Evolutionary conservation across 305 asterid genomes (phyloP), one percentile per base, ranked within the genome.

Genomic region (Rubia peregrina): DNA sequence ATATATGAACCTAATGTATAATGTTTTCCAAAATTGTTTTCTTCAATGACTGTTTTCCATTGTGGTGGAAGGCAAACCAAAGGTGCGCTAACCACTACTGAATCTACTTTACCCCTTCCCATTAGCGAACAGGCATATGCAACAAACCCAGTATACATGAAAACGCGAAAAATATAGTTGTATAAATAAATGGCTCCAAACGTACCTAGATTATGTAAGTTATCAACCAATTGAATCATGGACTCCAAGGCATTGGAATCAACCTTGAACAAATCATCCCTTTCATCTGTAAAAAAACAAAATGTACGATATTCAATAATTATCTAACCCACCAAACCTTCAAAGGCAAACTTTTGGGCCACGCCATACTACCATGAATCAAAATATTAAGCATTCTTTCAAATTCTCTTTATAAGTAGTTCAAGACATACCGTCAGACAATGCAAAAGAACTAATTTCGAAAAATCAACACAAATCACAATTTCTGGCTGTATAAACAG

Each of bases 201-300:
- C 59, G 51, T 90, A 92, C 98, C 98, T 80, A 75, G 90, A 76
- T 83, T 86, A 75, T 93, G 96, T 85, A 93, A 78, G 80, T 57
- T 80, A 67, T 93, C 97, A 57, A 80, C 97, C 84, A 88, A 96
- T 70, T 87, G 87, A 69, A 93, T 78, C 71, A 90, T 84, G 13
- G 95, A 73, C 65, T 80, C 82, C 77, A 94, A 89, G 75, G 83
- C 88, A 51, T 84, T 82, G 0, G 95, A 88, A 75, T 87, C 91
- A 71, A 74, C 85, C 73, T 77, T 83, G 7, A 88, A 81, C 26
- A 94, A 62, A 80, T 87, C 95, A 77, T 91, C 98, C 77, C 81
- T 84, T 70, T 85, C 96, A 76, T 91, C 98, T 93, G 95, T 86
- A n/a, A 80, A 16, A 56, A 22, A 46, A 1, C 30, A 55, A 17